phyloP scores from a whole-genome alignment of 805 yeast species.

The Monosporozyma aerobia region DNA sequence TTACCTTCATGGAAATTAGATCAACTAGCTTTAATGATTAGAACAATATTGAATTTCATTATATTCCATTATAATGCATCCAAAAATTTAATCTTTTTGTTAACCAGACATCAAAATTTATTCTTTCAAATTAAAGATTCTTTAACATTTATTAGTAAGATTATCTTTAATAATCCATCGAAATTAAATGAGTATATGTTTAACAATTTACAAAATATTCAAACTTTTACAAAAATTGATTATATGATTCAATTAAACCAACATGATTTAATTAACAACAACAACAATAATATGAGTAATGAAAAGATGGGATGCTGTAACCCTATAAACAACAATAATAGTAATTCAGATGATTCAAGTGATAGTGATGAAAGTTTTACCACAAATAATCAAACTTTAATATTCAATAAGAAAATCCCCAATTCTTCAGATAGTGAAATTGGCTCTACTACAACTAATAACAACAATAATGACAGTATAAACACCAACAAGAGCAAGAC shows the following conservation, averaged over 20 bases:
- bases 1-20: conserved; percentile 40
- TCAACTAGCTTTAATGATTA: conserved; percentile 46
- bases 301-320: neutral
- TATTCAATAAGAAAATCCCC: neutral
- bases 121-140: conserved; percentile 23
- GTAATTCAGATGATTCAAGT: neutral
- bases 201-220: neutral
- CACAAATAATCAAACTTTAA: neutral
- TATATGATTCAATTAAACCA: neutral
- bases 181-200: neutral
- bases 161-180: conserved; percentile 2
- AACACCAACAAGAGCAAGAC: neutral
- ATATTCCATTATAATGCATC: conserved; percentile 44
- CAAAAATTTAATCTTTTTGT: conserved; percentile 42
- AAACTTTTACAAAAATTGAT: neutral
- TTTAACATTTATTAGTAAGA: conserved; percentile 15
- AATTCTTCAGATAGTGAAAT: neutral
- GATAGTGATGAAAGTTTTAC: neutral
- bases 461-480: neutral
- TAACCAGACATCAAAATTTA: conserved; percentile 32
- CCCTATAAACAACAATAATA: neutral
- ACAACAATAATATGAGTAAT: neutral
- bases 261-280: neutral
- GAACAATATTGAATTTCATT: conserved; percentile 45
- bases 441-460: neutral